phyloP scores from a whole-genome alignment of 2,329 filamentous ascomycete species.

The Clarireedia sp. region DNA sequence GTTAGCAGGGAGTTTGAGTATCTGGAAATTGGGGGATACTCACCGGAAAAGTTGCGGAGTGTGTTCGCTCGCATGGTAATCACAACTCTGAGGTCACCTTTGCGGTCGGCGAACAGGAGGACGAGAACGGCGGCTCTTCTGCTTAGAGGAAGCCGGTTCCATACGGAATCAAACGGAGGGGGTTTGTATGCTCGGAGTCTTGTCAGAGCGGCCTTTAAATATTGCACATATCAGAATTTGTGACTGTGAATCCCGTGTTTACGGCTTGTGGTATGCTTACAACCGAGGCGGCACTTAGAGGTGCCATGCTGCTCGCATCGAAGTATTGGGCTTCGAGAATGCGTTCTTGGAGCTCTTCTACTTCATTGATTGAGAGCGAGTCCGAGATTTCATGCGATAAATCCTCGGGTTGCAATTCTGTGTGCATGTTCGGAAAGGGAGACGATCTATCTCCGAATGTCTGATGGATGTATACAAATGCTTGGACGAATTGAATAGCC shows the following conservation, averaged over 20 bases:
- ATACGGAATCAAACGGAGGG: constrained; percentile 49
- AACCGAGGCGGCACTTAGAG: constrained; percentile 24
- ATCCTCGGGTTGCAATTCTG: neutral
- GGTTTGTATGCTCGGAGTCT: constrained; percentile 53
- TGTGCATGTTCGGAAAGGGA: neutral
- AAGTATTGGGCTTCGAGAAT: constrained; percentile 28
- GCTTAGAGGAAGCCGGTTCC: constrained; percentile 52
- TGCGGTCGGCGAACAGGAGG: constrained; percentile 75
- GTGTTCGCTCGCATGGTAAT: constrained; percentile 60
- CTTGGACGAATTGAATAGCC: neutral
- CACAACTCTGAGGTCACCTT: constrained; percentile 68
- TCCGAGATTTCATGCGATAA: neutral
- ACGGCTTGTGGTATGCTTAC: constrained; percentile 18
- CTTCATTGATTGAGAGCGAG: constrained; percentile 24
- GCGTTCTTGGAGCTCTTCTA: constrained; percentile 22
- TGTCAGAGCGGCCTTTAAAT: constrained; percentile 36
- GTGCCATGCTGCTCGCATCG: constrained; percentile 29
- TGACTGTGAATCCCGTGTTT: too few species aligned
- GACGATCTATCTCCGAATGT: neutral
- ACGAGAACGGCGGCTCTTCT: constrained; percentile 81
- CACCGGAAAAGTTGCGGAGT: constrained; percentile 62
- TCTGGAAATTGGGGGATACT: neutral
- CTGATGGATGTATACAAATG: neutral
- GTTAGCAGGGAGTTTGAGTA: too few species aligned
- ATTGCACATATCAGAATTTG: neutral